Evolutionary conservation across 768 basidiomycete species (phyloP).

Genomic region (Pholiota molesta): DNA sequence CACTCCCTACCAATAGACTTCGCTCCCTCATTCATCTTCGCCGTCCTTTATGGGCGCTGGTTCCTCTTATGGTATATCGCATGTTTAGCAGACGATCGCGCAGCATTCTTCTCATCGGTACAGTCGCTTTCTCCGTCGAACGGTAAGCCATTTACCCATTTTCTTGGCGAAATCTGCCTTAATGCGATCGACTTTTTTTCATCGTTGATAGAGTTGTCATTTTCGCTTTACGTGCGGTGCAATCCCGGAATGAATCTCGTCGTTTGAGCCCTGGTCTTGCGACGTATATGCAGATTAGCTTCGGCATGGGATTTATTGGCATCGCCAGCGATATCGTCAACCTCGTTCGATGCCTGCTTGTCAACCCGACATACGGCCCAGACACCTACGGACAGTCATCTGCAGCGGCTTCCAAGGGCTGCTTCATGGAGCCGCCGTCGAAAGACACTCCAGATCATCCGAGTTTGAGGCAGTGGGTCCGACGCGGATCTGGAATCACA

Average conservation of each 20-base stretch:
- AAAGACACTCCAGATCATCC: conserved; percentile 24
- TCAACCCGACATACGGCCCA: conserved; percentile 41
- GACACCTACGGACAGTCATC: conserved; percentile 31
- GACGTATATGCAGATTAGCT: conserved; percentile 33
- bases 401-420: conserved; percentile 27
- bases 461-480: not conserved
- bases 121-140: conserved; percentile 36
- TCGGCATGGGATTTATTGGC: conserved; percentile 36
- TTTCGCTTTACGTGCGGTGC: conserved; percentile 33
- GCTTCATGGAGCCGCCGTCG: conserved; percentile 23
- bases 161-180: not conserved
- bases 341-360: conserved; percentile 38
- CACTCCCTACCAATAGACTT: conserved; percentile 33
- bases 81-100: conserved; percentile 36
- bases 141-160: conserved; percentile 27
- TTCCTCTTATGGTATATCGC: conserved; percentile 40
- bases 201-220: conserved; percentile 28
- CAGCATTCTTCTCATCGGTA: conserved; percentile 36
- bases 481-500: not conserved
- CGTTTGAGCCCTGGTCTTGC: conserved; percentile 27
- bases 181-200: not conserved
- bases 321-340: conserved; percentile 37
- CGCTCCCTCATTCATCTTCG: conserved; percentile 46
- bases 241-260: conserved; percentile 21
- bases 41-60: conserved; percentile 38